Evolutionary conservation across 2,329 filamentous ascomycete species (phyloP).

Genomic region (Thyridium curvatum): DNA sequence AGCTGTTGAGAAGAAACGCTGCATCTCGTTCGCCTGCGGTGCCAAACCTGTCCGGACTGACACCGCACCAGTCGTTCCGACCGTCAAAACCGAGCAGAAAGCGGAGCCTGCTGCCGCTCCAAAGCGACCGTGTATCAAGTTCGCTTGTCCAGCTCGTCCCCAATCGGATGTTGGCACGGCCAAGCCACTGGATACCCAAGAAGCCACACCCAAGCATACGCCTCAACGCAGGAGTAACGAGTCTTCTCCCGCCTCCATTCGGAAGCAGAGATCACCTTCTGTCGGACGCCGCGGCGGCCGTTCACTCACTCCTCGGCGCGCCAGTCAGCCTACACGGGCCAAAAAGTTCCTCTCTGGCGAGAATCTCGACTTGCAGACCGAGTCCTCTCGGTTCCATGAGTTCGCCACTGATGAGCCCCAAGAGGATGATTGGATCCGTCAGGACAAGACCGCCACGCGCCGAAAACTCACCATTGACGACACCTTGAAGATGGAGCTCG

Average conservation of each 20-base stretch:
- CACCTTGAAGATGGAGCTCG: conserved; percentile 83
- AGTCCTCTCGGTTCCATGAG: conserved; percentile 72
- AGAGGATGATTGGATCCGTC: conserved; percentile 84
- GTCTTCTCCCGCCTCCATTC: conserved; percentile 11
- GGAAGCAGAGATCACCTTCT: conserved; percentile 20
- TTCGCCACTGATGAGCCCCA: conserved; percentile 79
- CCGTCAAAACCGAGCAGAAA: conserved; percentile 59
- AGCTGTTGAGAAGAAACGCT: conserved; percentile 69
- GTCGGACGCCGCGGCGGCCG: conserved; percentile 12
- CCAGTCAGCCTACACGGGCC: conserved; percentile 28
- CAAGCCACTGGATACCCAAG: background rate
- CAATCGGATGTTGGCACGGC: conserved; percentile 29
- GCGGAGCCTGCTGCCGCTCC: conserved; percentile 23
- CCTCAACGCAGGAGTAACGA: no score
- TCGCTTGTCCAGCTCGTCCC: conserved; percentile 60
- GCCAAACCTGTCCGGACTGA: conserved; percentile 44
- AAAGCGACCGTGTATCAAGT: conserved; percentile 64
- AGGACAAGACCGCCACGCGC: conserved; percentile 56
- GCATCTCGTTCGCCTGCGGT: conserved; percentile 87
- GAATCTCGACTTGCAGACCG: conserved; percentile 42
- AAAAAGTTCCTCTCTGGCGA: conserved; percentile 45
- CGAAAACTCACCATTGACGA: conserved; percentile 79
- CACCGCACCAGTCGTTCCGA: conserved; percentile 43
- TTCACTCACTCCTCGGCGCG: conserved; percentile 21
- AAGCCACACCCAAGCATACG: background rate